Evolutionary conservation across 331 rosid species (phyloP), one percentile per base, ranked within the genome.

Genomic region (Stylosanthes scabra): DNA sequence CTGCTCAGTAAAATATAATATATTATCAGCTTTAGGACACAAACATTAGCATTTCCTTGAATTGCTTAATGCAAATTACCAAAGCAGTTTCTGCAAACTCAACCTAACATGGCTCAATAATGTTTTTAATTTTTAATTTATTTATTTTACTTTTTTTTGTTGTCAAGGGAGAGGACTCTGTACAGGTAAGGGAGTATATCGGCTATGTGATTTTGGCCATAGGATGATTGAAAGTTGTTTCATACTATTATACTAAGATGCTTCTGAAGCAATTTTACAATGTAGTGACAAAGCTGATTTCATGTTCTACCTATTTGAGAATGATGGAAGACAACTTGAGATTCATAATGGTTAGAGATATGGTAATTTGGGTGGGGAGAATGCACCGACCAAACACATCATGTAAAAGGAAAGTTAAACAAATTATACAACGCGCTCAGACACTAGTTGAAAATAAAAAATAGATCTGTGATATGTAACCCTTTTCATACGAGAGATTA

Each of bases 1-100:
- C 98, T 93, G 88, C 44, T 46, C 63, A 70, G 78, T 31, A 51
- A 12, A 68, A 31, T 49, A 60, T 27, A 3, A 47, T 74, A 13
- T 34, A n/a, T 39, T 59, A 66, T 31, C 42, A 81, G 63, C 39
- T 63, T 50, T 39, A 70, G 58, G 65, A 8, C 39, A 75, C 46
- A 40, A 74, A 39, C 54, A 70, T 14, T 25, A 58, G 39, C 73
- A 58, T 40, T 61, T 51, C 31, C 44, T 50, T 49, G 61, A 72
- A 59, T 44, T 45, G 60, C 60, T 31, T 72, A 59, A 70, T 6
- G 9, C 46, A 11, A 37, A 61, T 12, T 11, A 34, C 51, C 59
- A 1, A 13, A 15, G 31, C 20, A 50, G 59, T 34, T 72, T 61
- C 20, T 39, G 74, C 52, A 8, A 25, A 5, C 27, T 46, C 63